Percentiles rank a stretch among this genome's conserved stretches.
These are phyloP conservation scores for Raphanus hybrid DNA, from an alignment of 441 rosid species.

Conservation along the genomic window DNA sequence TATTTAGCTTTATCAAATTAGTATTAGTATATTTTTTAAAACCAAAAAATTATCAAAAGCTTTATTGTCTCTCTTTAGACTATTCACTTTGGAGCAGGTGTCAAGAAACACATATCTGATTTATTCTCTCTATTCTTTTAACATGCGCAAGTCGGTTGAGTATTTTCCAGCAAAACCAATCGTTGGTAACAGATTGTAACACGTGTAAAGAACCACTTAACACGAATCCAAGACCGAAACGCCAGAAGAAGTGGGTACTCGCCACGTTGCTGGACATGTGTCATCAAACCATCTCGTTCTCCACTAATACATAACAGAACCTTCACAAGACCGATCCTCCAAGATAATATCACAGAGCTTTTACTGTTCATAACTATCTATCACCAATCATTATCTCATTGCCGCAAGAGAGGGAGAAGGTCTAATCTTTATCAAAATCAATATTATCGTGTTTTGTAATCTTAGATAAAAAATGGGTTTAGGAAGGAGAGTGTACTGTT, in stretches of 20 bases:
- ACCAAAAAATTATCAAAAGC: neutral
- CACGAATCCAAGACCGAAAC: slow-evolving; percentile 36
- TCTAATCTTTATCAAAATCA: too few species aligned
- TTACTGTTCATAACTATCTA: neutral
- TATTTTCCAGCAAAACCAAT: slow-evolving; percentile 10
- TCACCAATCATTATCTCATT: neutral
- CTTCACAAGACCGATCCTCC: slow-evolving; percentile 28
- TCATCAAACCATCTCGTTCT: neutral
- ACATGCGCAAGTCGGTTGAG: slow-evolving; percentile 27
- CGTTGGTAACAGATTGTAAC: neutral
- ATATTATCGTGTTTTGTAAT: too few species aligned
- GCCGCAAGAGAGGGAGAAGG: neutral
- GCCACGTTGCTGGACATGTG: slow-evolving; percentile 37
- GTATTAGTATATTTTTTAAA: too few species aligned
- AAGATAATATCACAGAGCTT: slow-evolving; percentile 3
- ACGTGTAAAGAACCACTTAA: slow-evolving; percentile 34
- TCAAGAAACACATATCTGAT: neutral
- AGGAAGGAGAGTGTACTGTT: slow-evolving; percentile 26
- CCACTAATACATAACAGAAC: slow-evolving; percentile 28
- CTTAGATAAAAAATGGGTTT: slow-evolving; percentile 21
- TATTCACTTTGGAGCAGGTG: neutral
- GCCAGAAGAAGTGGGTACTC: slow-evolving; percentile 23
- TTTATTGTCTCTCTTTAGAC: neutral
- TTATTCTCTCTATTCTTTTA: neutral
- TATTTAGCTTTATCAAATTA: neutral